Evolutionary conservation across 2,329 filamentous ascomycete species (phyloP).

Genomic region (Gaeumannomyces tritici): DNA sequence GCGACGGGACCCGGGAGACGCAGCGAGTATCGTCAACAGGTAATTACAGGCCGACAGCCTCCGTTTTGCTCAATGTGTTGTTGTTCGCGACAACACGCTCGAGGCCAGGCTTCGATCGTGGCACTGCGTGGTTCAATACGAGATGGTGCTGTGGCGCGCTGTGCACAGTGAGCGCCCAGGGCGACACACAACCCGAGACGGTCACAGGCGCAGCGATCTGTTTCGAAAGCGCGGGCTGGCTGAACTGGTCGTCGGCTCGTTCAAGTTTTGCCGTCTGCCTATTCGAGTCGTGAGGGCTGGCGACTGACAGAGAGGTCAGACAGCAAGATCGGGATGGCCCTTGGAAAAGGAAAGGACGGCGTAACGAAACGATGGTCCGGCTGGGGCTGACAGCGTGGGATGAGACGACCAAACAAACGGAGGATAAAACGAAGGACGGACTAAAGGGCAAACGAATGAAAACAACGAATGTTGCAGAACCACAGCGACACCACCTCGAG

Average conservation of each 20-base stretch:
- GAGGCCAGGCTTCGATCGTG: not conserved
- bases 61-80: not conserved
- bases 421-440: not conserved
- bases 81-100: not conserved
- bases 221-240: not conserved
- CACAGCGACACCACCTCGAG: not conserved
- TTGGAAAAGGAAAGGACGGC: not conserved
- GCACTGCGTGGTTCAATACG: not conserved
- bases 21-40: not conserved
- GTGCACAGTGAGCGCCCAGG: not conserved
- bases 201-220: not conserved
- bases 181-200: not conserved
- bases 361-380: not conserved
- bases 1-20: not conserved
- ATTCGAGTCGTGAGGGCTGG: not conserved
- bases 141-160: not conserved
- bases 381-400: not conserved
- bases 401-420: not conserved
- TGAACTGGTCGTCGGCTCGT: not conserved
- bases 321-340: not conserved
- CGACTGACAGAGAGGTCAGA: not conserved
- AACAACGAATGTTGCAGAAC: not conserved
- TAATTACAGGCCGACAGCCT: not conserved
- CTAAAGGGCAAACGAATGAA: not conserved
- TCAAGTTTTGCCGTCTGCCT: not conserved